A percentile compares a stretch with the other conserved stretches of the same genome.
phyloP scores from a whole-genome alignment of 805 yeast species.

The Pichia eremophila region DNA sequence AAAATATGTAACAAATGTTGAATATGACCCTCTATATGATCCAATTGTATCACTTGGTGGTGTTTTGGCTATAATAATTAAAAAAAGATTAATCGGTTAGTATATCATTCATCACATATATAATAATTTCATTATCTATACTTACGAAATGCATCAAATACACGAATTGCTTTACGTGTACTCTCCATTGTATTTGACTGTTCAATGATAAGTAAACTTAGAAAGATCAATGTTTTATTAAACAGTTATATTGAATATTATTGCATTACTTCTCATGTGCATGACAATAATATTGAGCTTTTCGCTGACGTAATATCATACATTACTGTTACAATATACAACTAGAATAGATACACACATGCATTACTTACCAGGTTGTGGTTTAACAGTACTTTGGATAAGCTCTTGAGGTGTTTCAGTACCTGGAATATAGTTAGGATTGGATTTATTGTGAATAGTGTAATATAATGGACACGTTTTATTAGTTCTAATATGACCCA shows the following conservation, averaged over 20 bases:
- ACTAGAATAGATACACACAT: too few species aligned
- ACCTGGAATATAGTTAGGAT: conserved; percentile 27
- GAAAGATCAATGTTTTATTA: too few species aligned
- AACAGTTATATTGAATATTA: too few species aligned
- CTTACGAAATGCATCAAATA: conserved; percentile 68
- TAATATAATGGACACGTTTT: conserved; percentile 84
- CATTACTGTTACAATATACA: not conserved
- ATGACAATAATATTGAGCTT: too few species aligned
- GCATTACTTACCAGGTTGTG: not conserved
- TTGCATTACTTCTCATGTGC: too few species aligned
- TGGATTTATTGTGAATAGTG: conserved; percentile 27
- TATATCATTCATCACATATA: not conserved
- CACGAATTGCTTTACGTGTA: conserved; percentile 24
- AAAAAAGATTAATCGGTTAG: conserved; percentile 1
- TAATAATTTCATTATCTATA: conserved; percentile 8
- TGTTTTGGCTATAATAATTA: conserved; percentile 42
- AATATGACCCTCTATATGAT: conserved; percentile 67
- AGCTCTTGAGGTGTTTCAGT: conserved; percentile 12
- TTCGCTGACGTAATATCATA: too few species aligned
- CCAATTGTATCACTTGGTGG: conserved; percentile 62
- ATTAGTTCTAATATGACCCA: conserved; percentile 91
- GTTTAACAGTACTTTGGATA: not conserved
- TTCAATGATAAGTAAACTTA: too few species aligned
- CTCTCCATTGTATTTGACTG: conserved; percentile 12
- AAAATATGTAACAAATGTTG: conserved; percentile 56